Evolutionary conservation across 1,284 basidiomycete species (phyloP).

Genomic region (Omphalotus olearius): DNA sequence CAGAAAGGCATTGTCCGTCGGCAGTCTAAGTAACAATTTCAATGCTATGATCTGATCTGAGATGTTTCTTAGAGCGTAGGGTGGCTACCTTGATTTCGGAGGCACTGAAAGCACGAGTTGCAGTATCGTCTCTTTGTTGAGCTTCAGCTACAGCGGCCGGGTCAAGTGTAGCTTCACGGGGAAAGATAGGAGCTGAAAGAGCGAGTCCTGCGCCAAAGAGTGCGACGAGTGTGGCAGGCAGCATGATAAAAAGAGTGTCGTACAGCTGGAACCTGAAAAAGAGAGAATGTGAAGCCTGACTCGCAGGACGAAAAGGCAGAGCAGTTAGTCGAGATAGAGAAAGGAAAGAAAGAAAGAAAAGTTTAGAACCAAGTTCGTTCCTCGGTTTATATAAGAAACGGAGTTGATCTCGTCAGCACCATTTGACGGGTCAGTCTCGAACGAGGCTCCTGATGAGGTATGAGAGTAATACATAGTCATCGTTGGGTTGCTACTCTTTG

Average conservation of each 20-base stretch:
- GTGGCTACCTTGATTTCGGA: conserved; percentile 16
- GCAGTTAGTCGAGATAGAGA: conserved; percentile 5
- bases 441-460: too few relatives aligned
- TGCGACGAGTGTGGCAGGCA: conserved; percentile 18
- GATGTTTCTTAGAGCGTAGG: neutral
- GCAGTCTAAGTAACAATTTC: conserved; percentile 14
- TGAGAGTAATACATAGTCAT: too few relatives aligned
- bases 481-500: too few relatives aligned
- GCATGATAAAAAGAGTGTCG: conserved; percentile 16
- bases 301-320: conserved; percentile 18
- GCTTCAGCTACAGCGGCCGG: conserved; percentile 19
- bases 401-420: too few relatives aligned
- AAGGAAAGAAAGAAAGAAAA: conserved; percentile 8
- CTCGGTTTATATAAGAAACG: too few relatives aligned
- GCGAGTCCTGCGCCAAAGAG: conserved; percentile 19
- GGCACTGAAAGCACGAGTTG: conserved; percentile 19
- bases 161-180: conserved; percentile 17
- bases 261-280: conserved; percentile 7
- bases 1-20: conserved; percentile 19
- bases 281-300: conserved; percentile 19
- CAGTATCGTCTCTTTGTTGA: conserved; percentile 20
- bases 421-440: too few relatives aligned
- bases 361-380: neutral
- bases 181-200: conserved; percentile 19
- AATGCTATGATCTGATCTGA: too few relatives aligned